A percentile compares a stretch with the other conserved stretches of the same genome.
phyloP scores from a whole-genome alignment of 495 filamentous ascomycete genomes.

The Aspergillus homomorphus region DNA sequence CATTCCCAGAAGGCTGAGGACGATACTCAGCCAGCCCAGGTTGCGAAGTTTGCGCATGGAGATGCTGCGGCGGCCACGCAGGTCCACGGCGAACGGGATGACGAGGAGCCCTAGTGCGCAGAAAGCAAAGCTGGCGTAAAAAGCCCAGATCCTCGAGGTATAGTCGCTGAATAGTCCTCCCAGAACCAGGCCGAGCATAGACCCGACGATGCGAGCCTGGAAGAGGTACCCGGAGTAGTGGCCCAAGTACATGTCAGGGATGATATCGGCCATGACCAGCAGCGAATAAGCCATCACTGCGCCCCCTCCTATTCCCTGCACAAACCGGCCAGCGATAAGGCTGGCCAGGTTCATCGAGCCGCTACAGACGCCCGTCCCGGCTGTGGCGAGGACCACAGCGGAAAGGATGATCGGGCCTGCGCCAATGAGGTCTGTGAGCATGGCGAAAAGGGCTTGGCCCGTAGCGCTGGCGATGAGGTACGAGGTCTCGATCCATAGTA shows the following conservation, averaged over 20 bases:
- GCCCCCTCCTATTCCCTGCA: constrained; percentile 73
- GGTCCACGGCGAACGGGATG: constrained; percentile 36
- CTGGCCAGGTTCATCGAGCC: constrained; percentile 57
- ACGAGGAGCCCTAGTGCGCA: constrained; percentile 34
- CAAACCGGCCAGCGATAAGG: constrained; percentile 60
- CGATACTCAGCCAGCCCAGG: constrained; percentile 39
- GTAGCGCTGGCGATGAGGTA: constrained; percentile 40
- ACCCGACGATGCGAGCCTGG: constrained; percentile 34
- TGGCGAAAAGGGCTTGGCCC: constrained; percentile 38
- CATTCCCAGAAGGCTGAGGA: constrained; percentile 30
- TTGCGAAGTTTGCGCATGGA: constrained; percentile 27
- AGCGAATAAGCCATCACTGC: constrained; percentile 62
- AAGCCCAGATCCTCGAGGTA: constrained; percentile 39
- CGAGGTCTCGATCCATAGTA: constrained; percentile 41
- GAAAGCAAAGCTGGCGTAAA: constrained; percentile 44
- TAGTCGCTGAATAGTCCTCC: constrained; percentile 40
- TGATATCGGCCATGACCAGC: constrained; percentile 64
- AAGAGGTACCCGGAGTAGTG: constrained; percentile 39
- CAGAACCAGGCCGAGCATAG: constrained; percentile 34
- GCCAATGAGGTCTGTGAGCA: constrained; percentile 41
- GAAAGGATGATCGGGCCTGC: constrained; percentile 46
- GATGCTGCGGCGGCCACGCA: constrained; percentile 24
- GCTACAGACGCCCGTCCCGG: constrained; percentile 58
- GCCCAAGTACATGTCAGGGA: constrained; percentile 40
- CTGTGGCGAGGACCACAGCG: constrained; percentile 51